Evolutionary conservation across 352 stramenopile species (phyloP).

Genomic region (Phytopythium helicoides): DNA sequence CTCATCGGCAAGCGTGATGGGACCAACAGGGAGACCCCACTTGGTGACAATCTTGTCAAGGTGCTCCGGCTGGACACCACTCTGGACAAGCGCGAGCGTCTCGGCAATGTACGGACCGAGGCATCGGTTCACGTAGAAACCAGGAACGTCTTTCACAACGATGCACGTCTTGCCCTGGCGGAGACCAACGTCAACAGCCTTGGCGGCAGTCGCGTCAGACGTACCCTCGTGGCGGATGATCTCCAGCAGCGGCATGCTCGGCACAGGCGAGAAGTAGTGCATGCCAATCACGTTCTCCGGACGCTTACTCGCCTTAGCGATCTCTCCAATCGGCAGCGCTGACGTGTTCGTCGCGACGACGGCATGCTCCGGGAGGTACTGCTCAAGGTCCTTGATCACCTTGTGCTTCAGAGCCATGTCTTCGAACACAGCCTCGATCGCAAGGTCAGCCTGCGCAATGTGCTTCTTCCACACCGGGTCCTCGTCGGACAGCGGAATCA

Average conservation of each 20-base stretch:
- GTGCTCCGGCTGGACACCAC: constrained; percentile 91
- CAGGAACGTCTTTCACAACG: constrained; percentile 98
- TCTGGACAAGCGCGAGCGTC: constrained; percentile 89
- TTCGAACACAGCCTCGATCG: constrained; percentile 99
- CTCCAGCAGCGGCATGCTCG: constrained; percentile 97
- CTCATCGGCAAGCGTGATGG: constrained; percentile 96
- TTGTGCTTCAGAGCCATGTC: constrained; percentile 96
- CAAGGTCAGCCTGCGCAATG: constrained; percentile 93
- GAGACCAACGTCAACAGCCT: constrained; percentile 94
- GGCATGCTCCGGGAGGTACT: constrained; percentile 90
- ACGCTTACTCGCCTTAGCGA: constrained; percentile 84
- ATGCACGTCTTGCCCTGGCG: constrained; percentile 98
- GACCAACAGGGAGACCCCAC: constrained; percentile 97
- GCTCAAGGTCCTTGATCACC: constrained; percentile 93
- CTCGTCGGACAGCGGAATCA: constrained; percentile 93
- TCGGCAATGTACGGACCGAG: constrained; percentile 94
- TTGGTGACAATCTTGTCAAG: constrained; percentile 95
- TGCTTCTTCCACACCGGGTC: constrained; percentile 91
- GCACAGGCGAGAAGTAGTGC: constrained; percentile 99
- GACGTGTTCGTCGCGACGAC: constrained; percentile 99
- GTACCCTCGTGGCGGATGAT: constrained; percentile 96
- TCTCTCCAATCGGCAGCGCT: constrained; percentile 95
- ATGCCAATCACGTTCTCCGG: constrained; percentile 96
- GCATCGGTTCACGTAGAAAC: constrained; percentile 99
- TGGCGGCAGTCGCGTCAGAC: constrained; percentile 85